Evolutionary conservation across 345 rosid genomes (phyloP).

Genomic region (Toxicodendron radicans): DNA sequence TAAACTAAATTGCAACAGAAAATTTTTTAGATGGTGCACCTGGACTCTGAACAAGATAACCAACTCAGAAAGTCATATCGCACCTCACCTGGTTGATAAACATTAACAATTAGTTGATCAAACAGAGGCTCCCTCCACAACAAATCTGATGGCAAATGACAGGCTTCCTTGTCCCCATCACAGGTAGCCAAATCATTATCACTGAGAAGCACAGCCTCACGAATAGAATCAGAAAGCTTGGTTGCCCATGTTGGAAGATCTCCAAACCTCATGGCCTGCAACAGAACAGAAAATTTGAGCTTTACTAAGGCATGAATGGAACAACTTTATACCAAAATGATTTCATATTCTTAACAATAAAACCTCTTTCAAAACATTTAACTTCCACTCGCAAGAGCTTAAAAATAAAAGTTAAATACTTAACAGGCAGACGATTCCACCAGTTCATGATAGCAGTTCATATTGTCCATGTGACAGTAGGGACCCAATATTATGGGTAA

Average conservation of each 20-base stretch:
- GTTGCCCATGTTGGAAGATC: constrained; percentile 81
- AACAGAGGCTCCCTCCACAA: constrained; percentile 77
- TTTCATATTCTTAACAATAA: background rate
- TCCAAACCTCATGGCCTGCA: constrained; percentile 92
- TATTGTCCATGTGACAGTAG: background rate
- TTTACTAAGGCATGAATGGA: background rate
- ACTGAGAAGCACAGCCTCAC: constrained; percentile 36
- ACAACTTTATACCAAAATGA: background rate
- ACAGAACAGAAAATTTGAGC: background rate
- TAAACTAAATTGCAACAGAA: background rate
- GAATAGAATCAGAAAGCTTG: constrained; percentile 53
- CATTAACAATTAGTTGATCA: constrained; percentile 77
- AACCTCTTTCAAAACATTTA: background rate
- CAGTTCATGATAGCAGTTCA: constrained; percentile 2
- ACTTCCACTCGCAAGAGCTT: background rate
- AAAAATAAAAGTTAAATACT: background rate
- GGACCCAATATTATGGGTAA: background rate
- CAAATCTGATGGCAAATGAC: constrained; percentile 53
- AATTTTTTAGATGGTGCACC: background rate
- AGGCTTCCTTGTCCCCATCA: constrained; percentile 9
- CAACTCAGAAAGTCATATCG: constrained; percentile 20
- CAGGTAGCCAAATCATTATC: constrained; percentile 22
- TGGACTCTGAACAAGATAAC: constrained; percentile 4
- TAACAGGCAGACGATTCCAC: background rate
- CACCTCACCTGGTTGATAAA: constrained; percentile 90